Evolutionary conservation across 495 filamentous ascomycete species (phyloP).

Genomic region (Neurospora tetrasperma): DNA sequence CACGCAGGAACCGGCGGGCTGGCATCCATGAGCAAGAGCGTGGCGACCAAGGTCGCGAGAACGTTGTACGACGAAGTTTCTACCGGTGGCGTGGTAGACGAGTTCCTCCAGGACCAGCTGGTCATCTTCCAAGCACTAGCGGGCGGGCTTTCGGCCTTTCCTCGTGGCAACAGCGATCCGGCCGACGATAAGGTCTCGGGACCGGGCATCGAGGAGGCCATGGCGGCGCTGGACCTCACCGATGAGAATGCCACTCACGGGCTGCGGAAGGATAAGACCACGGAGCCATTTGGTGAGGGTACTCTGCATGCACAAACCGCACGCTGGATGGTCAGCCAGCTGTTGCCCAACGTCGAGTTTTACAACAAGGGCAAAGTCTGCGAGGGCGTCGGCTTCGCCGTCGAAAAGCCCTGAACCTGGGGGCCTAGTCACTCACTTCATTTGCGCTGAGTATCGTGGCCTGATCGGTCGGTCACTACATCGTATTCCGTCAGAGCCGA

Average conservation of each 20-base stretch:
- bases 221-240: constrained; percentile 9
- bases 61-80: constrained; percentile 48
- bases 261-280: constrained; percentile 24
- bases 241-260: constrained; percentile 6
- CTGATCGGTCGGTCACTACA: neutral
- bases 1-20: neutral
- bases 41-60: constrained; percentile 43
- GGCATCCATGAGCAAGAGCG: constrained; percentile 21
- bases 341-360: constrained; percentile 44
- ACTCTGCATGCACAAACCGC: constrained; percentile 63
- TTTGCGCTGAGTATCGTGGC: neutral
- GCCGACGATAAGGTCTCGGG: constrained; percentile 7
- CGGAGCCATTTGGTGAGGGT: constrained; percentile 44
- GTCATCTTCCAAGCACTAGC: constrained; percentile 73
- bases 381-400: constrained; percentile 35
- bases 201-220: constrained; percentile 10
- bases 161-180: constrained; percentile 8
- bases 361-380: constrained; percentile 42
- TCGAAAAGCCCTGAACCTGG: neutral
- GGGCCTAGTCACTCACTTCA: neutral
- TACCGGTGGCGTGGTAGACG: constrained; percentile 51
- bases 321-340: constrained; percentile 54
- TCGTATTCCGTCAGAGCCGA: too few species aligned
- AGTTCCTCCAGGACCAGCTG: constrained; percentile 68
- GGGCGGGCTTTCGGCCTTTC: constrained; percentile 38